Percentiles rank a stretch among this genome's conserved stretches.
Conservation (phyloP, 176 grass and related monocot species). For the Oryza brachyantha region DNA sequence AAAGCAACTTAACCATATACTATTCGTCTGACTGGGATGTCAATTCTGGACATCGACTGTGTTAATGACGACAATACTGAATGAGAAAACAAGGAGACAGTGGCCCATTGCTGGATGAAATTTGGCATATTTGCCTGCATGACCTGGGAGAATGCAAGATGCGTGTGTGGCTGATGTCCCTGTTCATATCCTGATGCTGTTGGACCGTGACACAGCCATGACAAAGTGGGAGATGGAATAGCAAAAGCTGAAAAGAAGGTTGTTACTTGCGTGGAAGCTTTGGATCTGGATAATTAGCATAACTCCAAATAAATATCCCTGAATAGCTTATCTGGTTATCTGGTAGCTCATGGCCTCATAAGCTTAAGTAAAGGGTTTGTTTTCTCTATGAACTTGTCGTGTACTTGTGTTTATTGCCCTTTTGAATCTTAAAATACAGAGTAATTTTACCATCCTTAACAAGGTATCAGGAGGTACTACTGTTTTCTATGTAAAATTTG, state of each 20-base stretch:
- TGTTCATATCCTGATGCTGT: background rate
- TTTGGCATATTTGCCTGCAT: background rate
- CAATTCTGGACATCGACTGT: background rate
- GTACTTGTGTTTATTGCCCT: too few relatives aligned
- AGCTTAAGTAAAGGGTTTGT: background rate
- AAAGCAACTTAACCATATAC: background rate
- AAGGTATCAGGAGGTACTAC: too few relatives aligned
- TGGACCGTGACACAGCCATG: constrained; percentile 8
- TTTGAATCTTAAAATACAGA: background rate
- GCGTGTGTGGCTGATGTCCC: background rate
- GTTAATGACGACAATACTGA: background rate
- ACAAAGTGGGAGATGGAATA: background rate
- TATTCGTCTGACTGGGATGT: background rate
- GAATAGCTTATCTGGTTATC: constrained; percentile 1
- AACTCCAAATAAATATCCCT: background rate
- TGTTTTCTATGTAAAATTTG: too few relatives aligned
- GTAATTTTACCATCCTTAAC: background rate
- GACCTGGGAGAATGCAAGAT: constrained; percentile 3
- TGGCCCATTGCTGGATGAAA: background rate
- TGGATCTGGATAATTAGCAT: constrained; percentile 9
- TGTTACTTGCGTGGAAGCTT: background rate
- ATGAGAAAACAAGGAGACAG: background rate
- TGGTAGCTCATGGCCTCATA: background rate
- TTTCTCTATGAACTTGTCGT: background rate
- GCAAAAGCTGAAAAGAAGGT: constrained; percentile 1